Evolutionary conservation across 805 yeast genomes (phyloP), one percentile per base, ranked within the genome.

Genomic region (Yamadazyma kitorensis): DNA sequence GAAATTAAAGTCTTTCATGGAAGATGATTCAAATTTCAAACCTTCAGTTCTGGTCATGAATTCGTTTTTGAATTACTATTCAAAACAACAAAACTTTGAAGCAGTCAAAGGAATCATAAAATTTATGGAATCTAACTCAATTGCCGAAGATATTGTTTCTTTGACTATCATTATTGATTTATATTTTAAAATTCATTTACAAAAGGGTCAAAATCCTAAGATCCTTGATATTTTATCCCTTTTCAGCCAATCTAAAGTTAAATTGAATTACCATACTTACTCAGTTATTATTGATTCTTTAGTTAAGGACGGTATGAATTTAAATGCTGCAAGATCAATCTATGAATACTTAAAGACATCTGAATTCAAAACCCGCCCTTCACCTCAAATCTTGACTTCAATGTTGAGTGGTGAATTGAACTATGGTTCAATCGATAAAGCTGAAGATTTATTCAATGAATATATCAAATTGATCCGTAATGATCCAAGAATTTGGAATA

Each of bases 81-180:
- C 72, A 13, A 57, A 61, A 23, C 39, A 35, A 6, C 59, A 64
- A 25, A 64, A 76, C 39, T 66, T 61, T 19, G 63, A 64, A 29
- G 81, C 81, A 4, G 61, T 63, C n/a, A 64, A 61, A n/a, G 61
- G 75, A 10, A 54, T 82, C 26, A 59, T 63, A 17, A 39, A 67
- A 21, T 60, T 61, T 38, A 71, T 80, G 76, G 51, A 49, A 24
- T 52, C 52, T 20, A 38, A 59, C 17, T 51, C 59, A 3, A 54
- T 80, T 16, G 48, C 63, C 23, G 82, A 82, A 17, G 85, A 79
- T 51, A 64, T 77, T 29, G 77, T 77, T 12, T 80, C 89, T 2
- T 76, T 76, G 55, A 72, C 88, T 3, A 70, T 74, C 22, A 57
- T 80, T 16, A 65, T 81, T 34, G 79, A 80, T 47, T 55, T 70